Conservation (phyloP, 805 yeast species). For the Saitoella complicata region DNA sequence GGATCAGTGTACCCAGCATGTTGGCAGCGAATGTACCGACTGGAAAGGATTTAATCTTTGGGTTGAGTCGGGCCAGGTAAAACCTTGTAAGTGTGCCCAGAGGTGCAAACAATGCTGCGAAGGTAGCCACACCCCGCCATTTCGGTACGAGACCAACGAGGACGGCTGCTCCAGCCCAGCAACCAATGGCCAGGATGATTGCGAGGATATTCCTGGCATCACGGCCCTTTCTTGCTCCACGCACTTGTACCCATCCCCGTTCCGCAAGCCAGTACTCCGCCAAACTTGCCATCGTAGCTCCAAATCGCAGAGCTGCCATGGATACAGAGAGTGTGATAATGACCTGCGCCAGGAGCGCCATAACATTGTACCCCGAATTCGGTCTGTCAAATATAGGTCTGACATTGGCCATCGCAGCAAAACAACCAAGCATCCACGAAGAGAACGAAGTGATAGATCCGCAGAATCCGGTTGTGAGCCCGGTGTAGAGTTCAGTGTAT, state of each 20-base stretch:
- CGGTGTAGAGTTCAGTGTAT: slow-evolving; percentile 6
- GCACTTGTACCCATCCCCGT: neutral
- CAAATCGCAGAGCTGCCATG: slow-evolving; percentile 10
- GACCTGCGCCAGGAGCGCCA: slow-evolving; percentile 10
- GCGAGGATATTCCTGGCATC: slow-evolving; percentile 2
- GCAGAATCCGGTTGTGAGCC: slow-evolving; percentile 16
- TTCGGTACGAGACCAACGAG: slow-evolving; percentile 9
- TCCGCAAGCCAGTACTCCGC: neutral
- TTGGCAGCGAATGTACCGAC: slow-evolving; percentile 9
- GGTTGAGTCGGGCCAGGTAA: slow-evolving; percentile 1
- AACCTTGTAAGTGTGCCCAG: slow-evolving; percentile 13
- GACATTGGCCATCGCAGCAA: slow-evolving; percentile 13
- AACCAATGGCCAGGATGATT: slow-evolving; percentile 8
- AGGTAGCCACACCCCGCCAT: slow-evolving; percentile 13
- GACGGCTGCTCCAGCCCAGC: slow-evolving; percentile 13
- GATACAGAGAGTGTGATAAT: slow-evolving; percentile 12
- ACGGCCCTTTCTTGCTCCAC: neutral
- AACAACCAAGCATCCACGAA: slow-evolving; percentile 13
- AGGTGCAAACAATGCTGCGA: slow-evolving; percentile 13
- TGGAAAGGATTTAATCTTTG: neutral
- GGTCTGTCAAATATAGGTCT: slow-evolving; percentile 1
- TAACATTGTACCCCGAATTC: slow-evolving; percentile 11
- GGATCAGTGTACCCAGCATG: slow-evolving; percentile 11
- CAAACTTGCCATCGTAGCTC: slow-evolving; percentile 10
- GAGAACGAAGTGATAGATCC: slow-evolving; percentile 17